These are phyloP conservation scores for Ustilago trichophora DNA, from an alignment of 1,284 basidiomycete genomes.

Conservation along the genomic window DNA sequence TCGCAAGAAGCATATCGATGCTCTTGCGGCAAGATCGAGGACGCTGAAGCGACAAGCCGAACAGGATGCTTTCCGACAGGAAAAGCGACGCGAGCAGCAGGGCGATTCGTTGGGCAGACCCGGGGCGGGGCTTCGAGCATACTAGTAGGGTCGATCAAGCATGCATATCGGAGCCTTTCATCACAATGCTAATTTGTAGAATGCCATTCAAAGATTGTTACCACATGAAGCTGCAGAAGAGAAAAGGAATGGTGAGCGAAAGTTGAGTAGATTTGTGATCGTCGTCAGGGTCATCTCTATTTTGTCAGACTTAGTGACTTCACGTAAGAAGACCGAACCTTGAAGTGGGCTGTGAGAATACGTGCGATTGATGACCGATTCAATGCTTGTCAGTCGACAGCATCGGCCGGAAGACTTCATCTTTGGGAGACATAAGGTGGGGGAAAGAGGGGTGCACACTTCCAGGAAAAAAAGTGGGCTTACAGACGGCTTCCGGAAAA, in stretches of 20 bases:
- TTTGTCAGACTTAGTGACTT: too few species aligned
- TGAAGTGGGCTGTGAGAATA: neutral
- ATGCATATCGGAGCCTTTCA: too few species aligned
- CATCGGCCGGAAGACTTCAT: neutral
- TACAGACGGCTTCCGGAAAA: constrained; percentile 18
- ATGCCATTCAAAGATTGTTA: too few species aligned
- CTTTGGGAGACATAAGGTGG: too few species aligned
- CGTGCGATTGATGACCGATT: neutral
- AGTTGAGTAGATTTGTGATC: too few species aligned
- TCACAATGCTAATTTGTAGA: too few species aligned
- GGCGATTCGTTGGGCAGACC: constrained; percentile 3
- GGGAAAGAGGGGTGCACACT: too few species aligned
- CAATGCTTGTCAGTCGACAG: neutral
- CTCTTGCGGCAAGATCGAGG: constrained; percentile 13
- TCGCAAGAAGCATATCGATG: constrained; percentile 26
- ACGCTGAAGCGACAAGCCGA: constrained; percentile 43
- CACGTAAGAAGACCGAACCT: neutral
- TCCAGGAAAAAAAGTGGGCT: too few species aligned
- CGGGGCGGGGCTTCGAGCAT: constrained; percentile 14
- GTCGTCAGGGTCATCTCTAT: too few species aligned
- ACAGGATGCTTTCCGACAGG: constrained; percentile 34
- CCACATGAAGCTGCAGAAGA: too few species aligned
- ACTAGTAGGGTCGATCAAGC: neutral
- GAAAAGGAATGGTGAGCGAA: too few species aligned
- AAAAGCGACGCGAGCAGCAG: constrained; percentile 39